phyloP scores from a whole-genome alignment of 2,329 filamentous ascomycete genomes.

The Penicillium janthinellum region DNA sequence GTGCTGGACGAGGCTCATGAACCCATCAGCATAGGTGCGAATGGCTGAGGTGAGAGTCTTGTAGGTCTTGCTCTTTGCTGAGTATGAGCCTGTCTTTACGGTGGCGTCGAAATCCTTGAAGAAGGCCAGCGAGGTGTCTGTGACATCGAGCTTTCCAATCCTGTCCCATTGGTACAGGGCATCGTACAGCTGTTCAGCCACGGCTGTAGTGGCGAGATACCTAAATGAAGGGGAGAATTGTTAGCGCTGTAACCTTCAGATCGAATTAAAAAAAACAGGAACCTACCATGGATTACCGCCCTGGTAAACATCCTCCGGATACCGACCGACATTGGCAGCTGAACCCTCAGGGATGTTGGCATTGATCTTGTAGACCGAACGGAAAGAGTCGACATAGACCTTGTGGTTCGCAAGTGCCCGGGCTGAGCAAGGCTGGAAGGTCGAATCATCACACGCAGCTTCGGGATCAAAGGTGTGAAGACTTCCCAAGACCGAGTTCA shows the following conservation, averaged over 20 bases:
- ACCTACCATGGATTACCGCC: slow-evolving; percentile 6
- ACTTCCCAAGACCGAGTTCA: slow-evolving; percentile 61
- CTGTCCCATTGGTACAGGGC: slow-evolving; percentile 70
- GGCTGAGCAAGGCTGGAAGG: slow-evolving; percentile 75
- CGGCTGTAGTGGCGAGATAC: slow-evolving; percentile 60
- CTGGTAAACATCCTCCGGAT: slow-evolving; percentile 3
- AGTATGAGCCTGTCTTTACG: not conserved
- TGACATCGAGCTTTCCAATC: slow-evolving; percentile 64
- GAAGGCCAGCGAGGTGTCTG: slow-evolving; percentile 66
- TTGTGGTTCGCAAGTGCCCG: slow-evolving; percentile 72
- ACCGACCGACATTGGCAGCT: not conserved
- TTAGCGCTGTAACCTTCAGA: not conserved
- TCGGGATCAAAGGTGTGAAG: slow-evolving; percentile 41
- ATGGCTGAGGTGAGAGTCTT: not conserved
- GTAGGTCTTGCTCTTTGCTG: not conserved
- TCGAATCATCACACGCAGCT: slow-evolving; percentile 40
- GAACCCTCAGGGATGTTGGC: slow-evolving; percentile 16
- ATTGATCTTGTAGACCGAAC: slow-evolving; percentile 63
- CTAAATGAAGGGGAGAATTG: not conserved
- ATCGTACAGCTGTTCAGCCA: slow-evolving; percentile 76
- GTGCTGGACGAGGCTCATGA: slow-evolving; percentile 46
- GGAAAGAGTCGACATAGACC: slow-evolving; percentile 71
- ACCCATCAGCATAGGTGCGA: slow-evolving; percentile 54
- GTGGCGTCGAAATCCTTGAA: slow-evolving; percentile 56
- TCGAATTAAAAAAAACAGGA: too few relatives aligned